Evolutionary conservation across 352 stramenopile genomes (phyloP).

Genomic region (Globisporangium cylindrosporum): DNA sequence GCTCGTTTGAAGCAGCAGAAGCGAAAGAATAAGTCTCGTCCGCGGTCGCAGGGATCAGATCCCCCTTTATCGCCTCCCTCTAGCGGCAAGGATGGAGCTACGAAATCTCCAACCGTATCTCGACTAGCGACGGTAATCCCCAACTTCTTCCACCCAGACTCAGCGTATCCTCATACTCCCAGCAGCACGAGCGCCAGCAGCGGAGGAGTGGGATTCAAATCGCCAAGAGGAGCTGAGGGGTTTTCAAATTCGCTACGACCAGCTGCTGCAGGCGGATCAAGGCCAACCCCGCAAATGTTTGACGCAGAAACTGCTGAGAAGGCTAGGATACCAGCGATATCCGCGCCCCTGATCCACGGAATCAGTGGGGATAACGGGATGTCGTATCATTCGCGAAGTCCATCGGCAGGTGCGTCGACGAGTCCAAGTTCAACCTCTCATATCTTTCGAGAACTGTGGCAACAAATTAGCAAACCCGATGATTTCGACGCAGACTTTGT

Average conservation of each 20-base stretch:
- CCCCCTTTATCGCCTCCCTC: conserved; percentile 6
- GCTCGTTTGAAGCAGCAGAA: conserved; percentile 13
- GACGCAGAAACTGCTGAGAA: conserved; percentile 3
- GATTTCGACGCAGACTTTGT: conserved; percentile 33
- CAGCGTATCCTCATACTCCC: not conserved
- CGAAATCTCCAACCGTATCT: conserved; percentile 20
- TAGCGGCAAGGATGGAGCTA: not conserved
- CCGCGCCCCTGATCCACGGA: conserved; percentile 15
- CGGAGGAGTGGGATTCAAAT: conserved; percentile 6
- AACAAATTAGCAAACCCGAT: conserved; percentile 68
- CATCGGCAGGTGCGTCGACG: conserved; percentile 19
- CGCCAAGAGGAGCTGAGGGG: conserved; percentile 1
- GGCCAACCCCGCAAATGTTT: not conserved
- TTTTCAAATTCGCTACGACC: not conserved
- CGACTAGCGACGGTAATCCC: conserved; percentile 22
- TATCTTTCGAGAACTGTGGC: conserved; percentile 76
- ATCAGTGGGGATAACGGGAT: conserved; percentile 21
- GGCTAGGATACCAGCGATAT: conserved; percentile 6
- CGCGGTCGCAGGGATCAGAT: conserved; percentile 18
- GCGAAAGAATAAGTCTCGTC: conserved; percentile 11
- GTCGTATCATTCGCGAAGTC: conserved; percentile 24
- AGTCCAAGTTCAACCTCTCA: conserved; percentile 47
- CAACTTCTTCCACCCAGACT: conserved; percentile 49
- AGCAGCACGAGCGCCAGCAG: not conserved
- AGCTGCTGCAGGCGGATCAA: not conserved